Conservation (phyloP, 2,329 filamentous ascomycete species). For the Malbranchea zuffiana region DNA sequence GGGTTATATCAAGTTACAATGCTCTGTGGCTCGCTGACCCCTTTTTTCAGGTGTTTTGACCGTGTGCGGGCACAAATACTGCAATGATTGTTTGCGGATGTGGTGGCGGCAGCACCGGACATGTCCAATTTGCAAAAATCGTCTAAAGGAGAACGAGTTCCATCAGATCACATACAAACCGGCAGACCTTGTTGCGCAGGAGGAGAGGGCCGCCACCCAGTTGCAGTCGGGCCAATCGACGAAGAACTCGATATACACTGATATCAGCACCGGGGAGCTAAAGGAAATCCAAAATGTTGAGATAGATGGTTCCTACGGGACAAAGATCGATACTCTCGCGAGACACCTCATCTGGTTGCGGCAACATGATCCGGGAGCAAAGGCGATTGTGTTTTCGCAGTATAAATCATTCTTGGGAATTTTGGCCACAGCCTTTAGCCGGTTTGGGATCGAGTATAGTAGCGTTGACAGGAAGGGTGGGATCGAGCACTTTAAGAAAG, state of each 20-base stretch:
- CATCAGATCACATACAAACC: slow-evolving; percentile 80
- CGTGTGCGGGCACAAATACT: slow-evolving; percentile 83
- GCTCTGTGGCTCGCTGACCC: slow-evolving; percentile 1
- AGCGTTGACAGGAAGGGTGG: slow-evolving; percentile 59
- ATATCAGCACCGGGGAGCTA: slow-evolving; percentile 60
- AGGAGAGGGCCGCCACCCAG: slow-evolving; percentile 32
- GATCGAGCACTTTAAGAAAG: slow-evolving; percentile 63
- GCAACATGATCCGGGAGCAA: slow-evolving; percentile 71
- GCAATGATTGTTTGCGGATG: slow-evolving; percentile 68
- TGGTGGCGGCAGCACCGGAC: slow-evolving; percentile 68
- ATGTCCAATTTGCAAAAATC: slow-evolving; percentile 75
- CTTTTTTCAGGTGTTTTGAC: slow-evolving; percentile 42
- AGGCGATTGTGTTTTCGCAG: slow-evolving; percentile 91
- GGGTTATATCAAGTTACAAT: slow-evolving; percentile 29
- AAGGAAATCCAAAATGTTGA: slow-evolving; percentile 74
- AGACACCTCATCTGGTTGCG: slow-evolving; percentile 80
- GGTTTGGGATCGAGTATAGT: slow-evolving; percentile 62
- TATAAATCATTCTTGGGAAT: slow-evolving; percentile 71
- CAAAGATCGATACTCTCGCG: slow-evolving; percentile 75
- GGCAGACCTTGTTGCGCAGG: slow-evolving; percentile 57
- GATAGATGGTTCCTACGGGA: slow-evolving; percentile 64
- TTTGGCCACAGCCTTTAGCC: slow-evolving; percentile 56
- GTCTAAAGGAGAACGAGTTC: slow-evolving; percentile 55
- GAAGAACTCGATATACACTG: slow-evolving; percentile 57
- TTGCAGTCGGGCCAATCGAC: slow-evolving; percentile 23